These are phyloP conservation scores for Catenaria anguillulae DNA, from an alignment of 371 early-diverging fungal genomes.

Conservation along the genomic window DNA sequence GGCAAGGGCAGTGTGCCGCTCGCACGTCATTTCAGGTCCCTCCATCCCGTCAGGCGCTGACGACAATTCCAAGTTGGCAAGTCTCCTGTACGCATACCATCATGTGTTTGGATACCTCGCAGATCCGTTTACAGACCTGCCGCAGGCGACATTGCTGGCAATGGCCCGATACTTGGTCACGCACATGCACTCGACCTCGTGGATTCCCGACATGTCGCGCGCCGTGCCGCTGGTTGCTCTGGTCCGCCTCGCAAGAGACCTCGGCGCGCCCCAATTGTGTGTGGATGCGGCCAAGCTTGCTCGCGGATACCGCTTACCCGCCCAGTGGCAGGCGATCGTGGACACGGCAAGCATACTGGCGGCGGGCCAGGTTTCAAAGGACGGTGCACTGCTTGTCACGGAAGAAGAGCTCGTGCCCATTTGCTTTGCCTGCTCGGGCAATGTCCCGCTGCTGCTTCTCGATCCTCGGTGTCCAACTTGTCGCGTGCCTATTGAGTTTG, in stretches of 20 bases:
- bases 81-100: constrained; percentile 34
- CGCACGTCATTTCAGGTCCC: no score
- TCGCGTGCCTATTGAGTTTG: constrained; percentile 22
- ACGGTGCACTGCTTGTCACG: constrained; percentile 3
- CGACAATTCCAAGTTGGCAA: no score
- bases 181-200: constrained; percentile 8
- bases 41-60: no score
- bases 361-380: neutral
- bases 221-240: constrained; percentile 20
- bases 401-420: constrained; percentile 18
- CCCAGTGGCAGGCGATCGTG: constrained; percentile 24
- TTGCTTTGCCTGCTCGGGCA: constrained; percentile 24
- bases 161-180: constrained; percentile 26
- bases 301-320: constrained; percentile 16
- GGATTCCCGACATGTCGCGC: constrained; percentile 23
- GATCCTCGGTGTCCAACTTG: constrained; percentile 26
- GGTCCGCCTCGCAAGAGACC: constrained; percentile 19
- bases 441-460: constrained; percentile 19
- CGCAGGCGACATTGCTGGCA: constrained; percentile 25
- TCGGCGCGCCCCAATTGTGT: constrained; percentile 25
- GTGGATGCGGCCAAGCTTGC: constrained; percentile 26
- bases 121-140: constrained; percentile 35
- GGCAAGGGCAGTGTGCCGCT: constrained; percentile 25
- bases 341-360: constrained; percentile 15
- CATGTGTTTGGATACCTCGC: constrained; percentile 24